phyloP scores from a whole-genome alignment of 2,329 filamentous ascomycete species.

The Penicillium hordei region DNA sequence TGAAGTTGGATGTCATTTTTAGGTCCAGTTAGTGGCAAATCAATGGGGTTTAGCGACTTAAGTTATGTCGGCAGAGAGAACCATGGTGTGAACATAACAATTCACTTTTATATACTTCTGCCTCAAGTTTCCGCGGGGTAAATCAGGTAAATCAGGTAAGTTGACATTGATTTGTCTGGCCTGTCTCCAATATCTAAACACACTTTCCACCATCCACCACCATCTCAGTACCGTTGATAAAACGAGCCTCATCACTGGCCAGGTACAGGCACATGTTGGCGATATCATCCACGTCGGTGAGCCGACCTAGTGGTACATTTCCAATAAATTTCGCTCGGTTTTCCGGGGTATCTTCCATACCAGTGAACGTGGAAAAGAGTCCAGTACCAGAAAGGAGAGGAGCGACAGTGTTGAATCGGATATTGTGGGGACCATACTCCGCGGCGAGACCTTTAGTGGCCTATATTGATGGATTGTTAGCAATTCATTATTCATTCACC shows the following conservation, averaged over 20 bases:
- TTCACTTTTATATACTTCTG: too few relatives aligned
- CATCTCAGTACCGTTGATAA: slow-evolving; percentile 71
- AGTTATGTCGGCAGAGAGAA: not conserved
- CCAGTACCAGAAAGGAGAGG: slow-evolving; percentile 67
- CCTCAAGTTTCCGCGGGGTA: not conserved
- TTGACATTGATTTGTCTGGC: not conserved
- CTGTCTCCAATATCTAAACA: slow-evolving; percentile 23
- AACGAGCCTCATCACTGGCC: slow-evolving; percentile 68
- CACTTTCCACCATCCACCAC: slow-evolving; percentile 60
- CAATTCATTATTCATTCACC: not conserved
- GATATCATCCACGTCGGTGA: slow-evolving; percentile 58
- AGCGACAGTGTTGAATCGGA: slow-evolving; percentile 71
- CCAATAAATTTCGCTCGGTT: slow-evolving; percentile 47
- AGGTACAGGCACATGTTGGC: slow-evolving; percentile 70
- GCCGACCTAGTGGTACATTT: slow-evolving; percentile 46
- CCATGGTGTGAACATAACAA: not conserved
- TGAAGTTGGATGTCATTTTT: slow-evolving; percentile 13
- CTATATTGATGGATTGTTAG: slow-evolving; percentile 27
- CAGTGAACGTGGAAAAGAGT: slow-evolving; percentile 52
- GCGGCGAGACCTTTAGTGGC: slow-evolving; percentile 68
- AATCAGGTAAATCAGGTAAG: not conserved
- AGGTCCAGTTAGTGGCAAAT: not conserved
- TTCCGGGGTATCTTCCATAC: slow-evolving; percentile 47
- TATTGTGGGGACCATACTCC: slow-evolving; percentile 70
- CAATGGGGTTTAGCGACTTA: not conserved